These are phyloP conservation scores for Tubosaeta sp. DNA, from an alignment of 768 basidiomycete genomes.

Conservation along the genomic window DNA sequence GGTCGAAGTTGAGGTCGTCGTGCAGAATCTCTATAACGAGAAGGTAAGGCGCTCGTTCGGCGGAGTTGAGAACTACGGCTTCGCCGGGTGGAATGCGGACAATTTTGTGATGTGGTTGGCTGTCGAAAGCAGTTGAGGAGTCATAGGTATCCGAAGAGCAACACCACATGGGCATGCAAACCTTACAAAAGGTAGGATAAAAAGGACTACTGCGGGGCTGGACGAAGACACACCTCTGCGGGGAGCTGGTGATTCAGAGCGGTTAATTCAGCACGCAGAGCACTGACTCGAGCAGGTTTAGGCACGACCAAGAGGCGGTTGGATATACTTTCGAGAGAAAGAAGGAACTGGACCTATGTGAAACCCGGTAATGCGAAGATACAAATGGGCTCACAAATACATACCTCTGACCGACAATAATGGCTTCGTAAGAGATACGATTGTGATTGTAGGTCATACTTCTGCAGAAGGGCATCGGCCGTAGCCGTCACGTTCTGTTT, in stretches of 20 bases:
- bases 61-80: conserved; percentile 96
- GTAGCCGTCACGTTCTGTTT: conserved; percentile 41
- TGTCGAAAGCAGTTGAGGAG: conserved; percentile 30
- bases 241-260: conserved; percentile 94
- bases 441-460: conserved; percentile 66
- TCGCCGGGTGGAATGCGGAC: conserved; percentile 97
- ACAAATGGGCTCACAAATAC: conserved; percentile 21
- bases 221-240: conserved; percentile 64
- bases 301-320: conserved; percentile 90
- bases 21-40: conserved; percentile 88
- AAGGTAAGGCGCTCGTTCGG: conserved; percentile 91
- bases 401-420: conserved; percentile 83
- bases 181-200: conserved; percentile 37
- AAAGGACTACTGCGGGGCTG: background rate
- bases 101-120: conserved; percentile 84
- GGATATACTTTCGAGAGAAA: conserved; percentile 87
- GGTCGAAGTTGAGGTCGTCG: conserved; percentile 91
- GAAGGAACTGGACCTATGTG: conserved; percentile 74
- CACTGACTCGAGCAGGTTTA: conserved; percentile 90
- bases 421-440: conserved; percentile 74
- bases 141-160: conserved; percentile 58
- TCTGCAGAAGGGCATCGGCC: conserved; percentile 57
- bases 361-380: background rate
- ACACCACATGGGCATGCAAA: conserved; percentile 90
- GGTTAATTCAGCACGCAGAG: conserved; percentile 93